Percentiles rank a stretch among this genome's conserved stretches.
Evolutionary conservation across 768 basidiomycete genomes (phyloP).

Genomic region (Trametes cinnabarina): DNA sequence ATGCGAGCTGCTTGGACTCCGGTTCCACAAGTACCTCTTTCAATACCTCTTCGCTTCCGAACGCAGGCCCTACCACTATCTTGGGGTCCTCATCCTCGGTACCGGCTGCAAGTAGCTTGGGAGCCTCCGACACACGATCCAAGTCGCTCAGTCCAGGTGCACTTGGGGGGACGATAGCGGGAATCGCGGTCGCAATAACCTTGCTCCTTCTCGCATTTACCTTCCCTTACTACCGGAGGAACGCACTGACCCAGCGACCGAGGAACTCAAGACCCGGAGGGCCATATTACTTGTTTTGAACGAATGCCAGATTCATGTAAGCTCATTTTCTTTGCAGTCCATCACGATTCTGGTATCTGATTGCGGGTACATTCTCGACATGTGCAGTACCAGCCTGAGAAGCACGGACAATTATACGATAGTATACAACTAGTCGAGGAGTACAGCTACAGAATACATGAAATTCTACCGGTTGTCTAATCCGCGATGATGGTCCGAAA

Average conservation of each 20-base stretch:
- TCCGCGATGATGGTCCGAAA: conserved; percentile 16
- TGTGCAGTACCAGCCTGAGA: not conserved
- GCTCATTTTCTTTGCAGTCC: not conserved
- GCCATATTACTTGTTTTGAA: conserved; percentile 22
- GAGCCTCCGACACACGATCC: not conserved
- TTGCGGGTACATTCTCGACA: not conserved
- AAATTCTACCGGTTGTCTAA: conserved; percentile 19
- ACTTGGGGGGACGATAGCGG: conserved; percentile 29
- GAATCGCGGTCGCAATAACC: conserved; percentile 22
- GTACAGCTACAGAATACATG: conserved; percentile 21
- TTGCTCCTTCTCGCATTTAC: conserved; percentile 27
- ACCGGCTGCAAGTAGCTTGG: not conserved
- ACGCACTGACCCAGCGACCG: conserved; percentile 11
- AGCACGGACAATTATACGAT: conserved; percentile 9
- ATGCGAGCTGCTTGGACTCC: conserved; percentile 21
- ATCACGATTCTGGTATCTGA: not conserved
- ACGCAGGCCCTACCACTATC: not conserved
- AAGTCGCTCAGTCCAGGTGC: conserved; percentile 19
- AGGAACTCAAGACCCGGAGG: conserved; percentile 19
- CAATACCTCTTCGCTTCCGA: not conserved
- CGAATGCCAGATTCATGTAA: not conserved
- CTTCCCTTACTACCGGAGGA: conserved; percentile 25
- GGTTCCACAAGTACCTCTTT: not conserved
- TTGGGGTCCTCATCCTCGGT: not conserved
- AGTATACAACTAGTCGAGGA: conserved; percentile 20